Conservation (phyloP, 2,329 filamentous ascomycete genomes). For the Coniochaeta hoffmannii region DNA sequence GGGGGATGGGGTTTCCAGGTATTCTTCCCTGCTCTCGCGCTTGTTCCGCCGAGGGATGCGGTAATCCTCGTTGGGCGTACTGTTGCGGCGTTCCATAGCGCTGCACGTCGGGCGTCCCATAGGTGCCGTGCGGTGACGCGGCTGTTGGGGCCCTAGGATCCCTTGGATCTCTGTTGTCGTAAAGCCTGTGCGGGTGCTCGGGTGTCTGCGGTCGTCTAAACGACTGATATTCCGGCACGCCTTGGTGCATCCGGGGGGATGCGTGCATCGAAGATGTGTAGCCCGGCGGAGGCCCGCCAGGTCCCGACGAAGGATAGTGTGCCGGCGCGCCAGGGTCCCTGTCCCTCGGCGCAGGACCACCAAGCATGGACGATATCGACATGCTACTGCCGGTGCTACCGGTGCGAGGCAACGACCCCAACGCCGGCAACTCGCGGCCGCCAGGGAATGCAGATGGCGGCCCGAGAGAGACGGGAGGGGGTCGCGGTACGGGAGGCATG, state of each 20-base stretch:
- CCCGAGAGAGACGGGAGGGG: constrained; percentile 33
- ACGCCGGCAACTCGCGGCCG: constrained; percentile 45
- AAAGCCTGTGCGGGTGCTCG: constrained; percentile 51
- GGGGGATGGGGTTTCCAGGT: constrained; percentile 26
- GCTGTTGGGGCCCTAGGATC: constrained; percentile 34
- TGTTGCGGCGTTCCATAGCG: constrained; percentile 53
- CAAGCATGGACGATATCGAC: constrained; percentile 56
- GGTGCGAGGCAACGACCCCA: constrained; percentile 40
- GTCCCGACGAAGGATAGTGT: constrained; percentile 34
- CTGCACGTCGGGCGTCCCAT: constrained; percentile 49
- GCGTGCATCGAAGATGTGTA: constrained; percentile 44
- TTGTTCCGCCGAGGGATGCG: constrained; percentile 37
- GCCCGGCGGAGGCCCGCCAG: constrained; percentile 31
- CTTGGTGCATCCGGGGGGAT: constrained; percentile 47
- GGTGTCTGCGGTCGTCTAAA: constrained; percentile 66
- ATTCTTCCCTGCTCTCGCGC: constrained; percentile 29
- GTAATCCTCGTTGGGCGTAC: constrained; percentile 44
- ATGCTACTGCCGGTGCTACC: constrained; percentile 45
- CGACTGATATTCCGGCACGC: constrained; percentile 50
- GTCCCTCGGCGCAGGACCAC: constrained; percentile 34
- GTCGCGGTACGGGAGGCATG: constrained; percentile 35
- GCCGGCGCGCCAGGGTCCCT: constrained; percentile 25
- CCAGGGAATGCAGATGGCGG: constrained; percentile 37
- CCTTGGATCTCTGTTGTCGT: constrained; percentile 36
- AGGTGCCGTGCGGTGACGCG: constrained; percentile 41